Evolutionary conservation across 495 filamentous ascomycete genomes (phyloP).

Genomic region (Penicillium atrosanguineum): DNA sequence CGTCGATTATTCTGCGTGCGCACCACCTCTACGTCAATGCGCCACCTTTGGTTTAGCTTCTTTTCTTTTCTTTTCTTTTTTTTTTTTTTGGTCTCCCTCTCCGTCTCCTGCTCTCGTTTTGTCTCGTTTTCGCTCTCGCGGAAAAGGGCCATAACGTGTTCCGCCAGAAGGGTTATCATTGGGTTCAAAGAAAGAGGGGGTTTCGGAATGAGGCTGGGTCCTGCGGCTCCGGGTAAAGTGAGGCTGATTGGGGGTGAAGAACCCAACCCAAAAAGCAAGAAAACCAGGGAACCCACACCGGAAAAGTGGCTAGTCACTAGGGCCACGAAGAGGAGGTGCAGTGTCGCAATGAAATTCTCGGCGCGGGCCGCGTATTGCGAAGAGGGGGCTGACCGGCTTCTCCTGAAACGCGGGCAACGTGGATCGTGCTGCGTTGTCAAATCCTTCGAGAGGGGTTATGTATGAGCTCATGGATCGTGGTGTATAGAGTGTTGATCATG

Average conservation of each 20-base stretch:
- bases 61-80: no score
- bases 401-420: conserved; percentile 9
- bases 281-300: neutral
- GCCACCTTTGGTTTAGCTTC: neutral
- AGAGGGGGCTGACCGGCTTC: neutral
- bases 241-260: conserved; percentile 23
- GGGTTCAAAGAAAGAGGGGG: conserved; percentile 3
- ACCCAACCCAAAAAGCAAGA: conserved; percentile 2
- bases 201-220: conserved; percentile 20
- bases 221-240: conserved; percentile 30
- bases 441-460: conserved; percentile 8
- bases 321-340: neutral
- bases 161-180: neutral
- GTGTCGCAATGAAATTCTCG: conserved; percentile 10
- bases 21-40: conserved; percentile 12
- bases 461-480: neutral
- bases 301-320: neutral
- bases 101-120: no score
- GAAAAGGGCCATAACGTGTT: neutral
- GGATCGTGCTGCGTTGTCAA: conserved; percentile 10
- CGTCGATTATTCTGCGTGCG: conserved; percentile 6
- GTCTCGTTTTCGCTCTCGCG: neutral
- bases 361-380: conserved; percentile 19
- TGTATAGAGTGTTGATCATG: neutral
- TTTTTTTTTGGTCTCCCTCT: no score